phyloP scores from a whole-genome alignment of 805 yeast species.

The Nakazawaea pomicola region DNA sequence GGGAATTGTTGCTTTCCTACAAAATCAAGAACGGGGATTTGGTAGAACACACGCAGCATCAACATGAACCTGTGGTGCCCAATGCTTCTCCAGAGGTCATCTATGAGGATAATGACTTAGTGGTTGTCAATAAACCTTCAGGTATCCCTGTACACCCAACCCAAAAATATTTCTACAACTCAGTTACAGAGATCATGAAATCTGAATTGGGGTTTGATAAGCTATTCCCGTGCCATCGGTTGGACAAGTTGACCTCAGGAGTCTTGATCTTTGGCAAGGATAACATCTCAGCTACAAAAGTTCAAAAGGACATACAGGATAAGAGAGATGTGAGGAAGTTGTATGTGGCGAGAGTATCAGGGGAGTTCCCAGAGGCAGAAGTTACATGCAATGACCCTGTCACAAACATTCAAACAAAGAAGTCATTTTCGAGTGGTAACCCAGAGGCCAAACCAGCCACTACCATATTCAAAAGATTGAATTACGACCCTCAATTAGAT shows the following conservation, averaged over 20 bases:
- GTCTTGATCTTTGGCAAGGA: slow-evolving; percentile 38
- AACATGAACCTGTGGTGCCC: slow-evolving; percentile 41
- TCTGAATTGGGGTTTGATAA: slow-evolving; percentile 20
- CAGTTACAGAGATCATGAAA: slow-evolving; percentile 37
- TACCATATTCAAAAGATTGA: slow-evolving; percentile 17
- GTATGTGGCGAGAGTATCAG: slow-evolving; percentile 40
- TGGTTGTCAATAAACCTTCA: slow-evolving; percentile 46
- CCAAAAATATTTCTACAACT: slow-evolving; percentile 37
- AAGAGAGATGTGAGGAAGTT: slow-evolving; percentile 27
- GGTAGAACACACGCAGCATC: slow-evolving; percentile 30
- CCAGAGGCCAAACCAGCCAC: slow-evolving; percentile 14
- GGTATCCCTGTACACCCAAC: slow-evolving; percentile 55
- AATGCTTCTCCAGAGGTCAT: slow-evolving; percentile 23
- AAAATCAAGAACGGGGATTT: slow-evolving; percentile 17
- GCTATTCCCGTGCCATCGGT: slow-evolving; percentile 36
- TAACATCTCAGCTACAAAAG: slow-evolving; percentile 25
- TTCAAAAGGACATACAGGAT: slow-evolving; percentile 29
- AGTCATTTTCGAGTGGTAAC: slow-evolving; percentile 20
- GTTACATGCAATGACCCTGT: slow-evolving; percentile 34
- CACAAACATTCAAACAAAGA: slow-evolving; percentile 25
- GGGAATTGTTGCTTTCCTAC: slow-evolving; percentile 13
- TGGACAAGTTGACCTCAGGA: slow-evolving; percentile 51
- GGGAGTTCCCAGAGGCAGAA: slow-evolving; percentile 32
- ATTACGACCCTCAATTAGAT: slow-evolving; percentile 6
- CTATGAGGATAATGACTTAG: slow-evolving; percentile 29